Conservation (phyloP, 352 stramenopile species). For the Plasmopara viticola region DNA sequence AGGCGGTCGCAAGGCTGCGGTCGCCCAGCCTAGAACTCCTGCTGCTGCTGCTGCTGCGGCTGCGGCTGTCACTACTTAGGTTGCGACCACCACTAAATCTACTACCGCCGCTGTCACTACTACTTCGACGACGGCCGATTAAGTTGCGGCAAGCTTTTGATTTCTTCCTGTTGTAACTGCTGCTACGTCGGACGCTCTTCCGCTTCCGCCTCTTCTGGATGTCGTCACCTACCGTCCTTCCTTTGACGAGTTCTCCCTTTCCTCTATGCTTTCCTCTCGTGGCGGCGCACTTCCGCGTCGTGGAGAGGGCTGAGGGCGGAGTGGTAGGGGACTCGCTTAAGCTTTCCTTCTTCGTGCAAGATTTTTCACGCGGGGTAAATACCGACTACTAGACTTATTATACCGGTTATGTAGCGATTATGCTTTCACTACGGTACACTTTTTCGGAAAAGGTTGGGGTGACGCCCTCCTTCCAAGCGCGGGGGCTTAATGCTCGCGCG, state of each 20-base stretch:
- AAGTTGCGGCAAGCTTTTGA: conserved; percentile 18
- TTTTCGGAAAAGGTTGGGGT: too few species aligned
- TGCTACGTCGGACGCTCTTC: conserved; percentile 16
- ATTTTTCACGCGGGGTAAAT: conserved; percentile 4
- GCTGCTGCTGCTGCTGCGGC: conserved; percentile 10
- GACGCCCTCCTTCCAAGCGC: too few species aligned
- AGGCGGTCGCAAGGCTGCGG: conserved; percentile 23
- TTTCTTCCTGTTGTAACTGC: conserved; percentile 7
- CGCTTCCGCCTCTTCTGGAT: conserved; percentile 16
- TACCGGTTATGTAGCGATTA: background rate
- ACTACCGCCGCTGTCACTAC: conserved; percentile 2
- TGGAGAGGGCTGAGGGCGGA: conserved; percentile 7
- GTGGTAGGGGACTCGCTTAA: conserved; percentile 6
- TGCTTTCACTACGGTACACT: background rate
- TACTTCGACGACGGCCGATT: conserved; percentile 2
- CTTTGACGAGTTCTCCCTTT: conserved; percentile 7
- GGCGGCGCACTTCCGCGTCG: conserved; percentile 5
- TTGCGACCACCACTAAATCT: conserved; percentile 3
- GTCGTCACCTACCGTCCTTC: conserved; percentile 23
- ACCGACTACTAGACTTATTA: background rate
- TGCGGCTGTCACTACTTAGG: conserved; percentile 8
- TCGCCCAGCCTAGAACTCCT: conserved; percentile 13
- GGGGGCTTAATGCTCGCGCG: too few species aligned
- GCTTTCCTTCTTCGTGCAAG: conserved; percentile 8
- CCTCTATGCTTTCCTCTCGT: conserved; percentile 7